A percentile compares a stretch with the other conserved stretches of the same genome.
phyloP scores from a whole-genome alignment of 1,139 yeast species.

The Schwanniomyces etchellsii region DNA sequence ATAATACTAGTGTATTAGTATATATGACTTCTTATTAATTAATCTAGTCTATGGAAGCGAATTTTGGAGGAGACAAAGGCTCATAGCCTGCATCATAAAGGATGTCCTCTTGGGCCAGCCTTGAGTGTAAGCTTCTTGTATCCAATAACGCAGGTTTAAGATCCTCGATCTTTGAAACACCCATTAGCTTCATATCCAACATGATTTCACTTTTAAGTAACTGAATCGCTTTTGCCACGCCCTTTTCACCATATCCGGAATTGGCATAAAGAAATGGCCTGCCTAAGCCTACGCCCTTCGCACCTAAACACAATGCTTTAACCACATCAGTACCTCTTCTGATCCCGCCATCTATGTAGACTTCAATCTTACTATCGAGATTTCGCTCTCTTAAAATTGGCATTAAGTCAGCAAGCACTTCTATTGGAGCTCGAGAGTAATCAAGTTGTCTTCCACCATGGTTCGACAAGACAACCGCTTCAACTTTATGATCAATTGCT shows the following conservation, averaged over 20 bases:
- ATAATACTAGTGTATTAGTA: too few relatives aligned
- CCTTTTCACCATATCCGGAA: slow-evolving; percentile 46
- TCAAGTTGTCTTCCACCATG: slow-evolving; percentile 57
- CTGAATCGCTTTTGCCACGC: slow-evolving; percentile 38
- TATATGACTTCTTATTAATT: too few relatives aligned
- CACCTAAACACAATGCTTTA: slow-evolving; percentile 52
- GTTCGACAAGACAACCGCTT: slow-evolving; percentile 48
- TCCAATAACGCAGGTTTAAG: slow-evolving; percentile 20
- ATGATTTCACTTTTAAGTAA: slow-evolving; percentile 41
- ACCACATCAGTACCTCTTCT: slow-evolving; percentile 49
- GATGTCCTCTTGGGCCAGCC: slow-evolving; percentile 6
- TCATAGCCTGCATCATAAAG: slow-evolving; percentile 11
- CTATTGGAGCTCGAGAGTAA: slow-evolving; percentile 42
- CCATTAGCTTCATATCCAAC: slow-evolving; percentile 43
- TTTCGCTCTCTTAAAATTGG: slow-evolving; percentile 30
- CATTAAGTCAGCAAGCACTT: slow-evolving; percentile 43
- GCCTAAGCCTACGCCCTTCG: slow-evolving; percentile 50
- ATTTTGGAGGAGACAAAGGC: slow-evolving; percentile 10
- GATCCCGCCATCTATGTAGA: slow-evolving; percentile 52
- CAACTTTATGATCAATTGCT: slow-evolving; percentile 41
- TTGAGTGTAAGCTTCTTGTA: slow-evolving; percentile 5
- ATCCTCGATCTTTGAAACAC: slow-evolving; percentile 33
- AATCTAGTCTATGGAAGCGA: too few relatives aligned
- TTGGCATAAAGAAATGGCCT: slow-evolving; percentile 40
- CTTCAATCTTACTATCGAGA: slow-evolving; percentile 33